A percentile compares a stretch with the other conserved stretches of the same genome.
phyloP scores from a whole-genome alignment of 805 yeast species.

The Wickerhamiella galacta region DNA sequence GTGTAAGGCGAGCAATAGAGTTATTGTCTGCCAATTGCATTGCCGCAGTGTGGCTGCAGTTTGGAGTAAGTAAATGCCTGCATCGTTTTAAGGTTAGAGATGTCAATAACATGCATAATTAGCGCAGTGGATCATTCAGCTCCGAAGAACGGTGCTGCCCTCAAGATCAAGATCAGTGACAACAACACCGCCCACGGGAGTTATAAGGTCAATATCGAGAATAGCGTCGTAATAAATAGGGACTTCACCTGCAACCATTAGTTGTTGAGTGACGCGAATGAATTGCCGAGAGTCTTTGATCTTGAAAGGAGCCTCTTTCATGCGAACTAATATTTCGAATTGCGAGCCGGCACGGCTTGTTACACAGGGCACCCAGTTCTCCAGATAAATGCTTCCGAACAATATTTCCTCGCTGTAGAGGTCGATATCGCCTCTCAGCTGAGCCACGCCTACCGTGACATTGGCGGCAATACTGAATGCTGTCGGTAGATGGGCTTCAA shows the following conservation, averaged over 20 bases:
- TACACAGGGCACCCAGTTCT: constrained; percentile 31
- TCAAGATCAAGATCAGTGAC: constrained; percentile 11
- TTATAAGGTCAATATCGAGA: constrained; percentile 22
- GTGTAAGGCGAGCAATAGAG: too few relatives aligned
- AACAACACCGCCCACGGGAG: constrained; percentile 22
- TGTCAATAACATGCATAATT: too few relatives aligned
- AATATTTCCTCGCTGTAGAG: constrained; percentile 25
- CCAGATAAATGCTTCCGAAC: constrained; percentile 30
- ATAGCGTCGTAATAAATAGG: constrained; percentile 23
- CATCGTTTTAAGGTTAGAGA: too few relatives aligned
- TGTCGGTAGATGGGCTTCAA: constrained; percentile 15
- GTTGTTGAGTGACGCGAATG: constrained; percentile 28
- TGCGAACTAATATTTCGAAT: constrained; percentile 24
- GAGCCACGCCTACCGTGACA: constrained; percentile 20
- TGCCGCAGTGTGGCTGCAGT: too few relatives aligned
- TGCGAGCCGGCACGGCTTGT: constrained; percentile 14
- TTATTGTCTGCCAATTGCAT: too few relatives aligned
- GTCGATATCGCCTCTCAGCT: constrained; percentile 28
- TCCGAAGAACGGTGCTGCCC: constrained; percentile 15
- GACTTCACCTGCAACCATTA: constrained; percentile 28
- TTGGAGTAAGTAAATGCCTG: too few relatives aligned
- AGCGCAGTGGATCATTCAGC: too few relatives aligned
- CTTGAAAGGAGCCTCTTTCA: constrained; percentile 28
- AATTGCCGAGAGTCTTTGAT: constrained; percentile 28
- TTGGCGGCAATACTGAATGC: constrained; percentile 12